These are phyloP conservation scores for Candida endomychidarum DNA, from an alignment of 805 yeast genomes.

Conservation along the genomic window DNA sequence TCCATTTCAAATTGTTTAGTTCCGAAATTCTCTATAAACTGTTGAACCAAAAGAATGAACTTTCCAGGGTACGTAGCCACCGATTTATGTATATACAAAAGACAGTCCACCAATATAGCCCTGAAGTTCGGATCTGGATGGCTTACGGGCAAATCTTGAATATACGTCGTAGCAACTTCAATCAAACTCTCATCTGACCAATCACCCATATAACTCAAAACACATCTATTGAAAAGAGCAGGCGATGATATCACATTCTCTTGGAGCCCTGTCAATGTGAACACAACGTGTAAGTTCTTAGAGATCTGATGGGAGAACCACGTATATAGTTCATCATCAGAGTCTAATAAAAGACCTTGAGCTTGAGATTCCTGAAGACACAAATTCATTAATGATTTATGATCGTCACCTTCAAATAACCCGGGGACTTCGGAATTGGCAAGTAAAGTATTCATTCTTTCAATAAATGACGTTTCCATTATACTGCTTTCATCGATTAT, in stretches of 20 bases:
- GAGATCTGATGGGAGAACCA: constrained; percentile 77
- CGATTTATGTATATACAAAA: constrained; percentile 47
- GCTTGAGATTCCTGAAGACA: constrained; percentile 58
- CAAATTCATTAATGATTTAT: constrained; percentile 46
- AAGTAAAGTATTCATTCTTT: constrained; percentile 87
- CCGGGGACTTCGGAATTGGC: constrained; percentile 95
- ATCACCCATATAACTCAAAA: constrained; percentile 82
- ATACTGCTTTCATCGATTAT: constrained; percentile 80
- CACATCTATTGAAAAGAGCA: constrained; percentile 87
- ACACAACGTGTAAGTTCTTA: constrained; percentile 75
- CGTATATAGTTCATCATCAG: constrained; percentile 63
- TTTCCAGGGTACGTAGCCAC: constrained; percentile 9
- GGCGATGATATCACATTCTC: constrained; percentile 65
- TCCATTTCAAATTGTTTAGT: constrained; percentile 51
- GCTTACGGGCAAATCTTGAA: constrained; percentile 48
- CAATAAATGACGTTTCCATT: constrained; percentile 74
- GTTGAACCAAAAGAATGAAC: constrained; percentile 9
- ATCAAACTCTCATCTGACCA: constrained; percentile 59
- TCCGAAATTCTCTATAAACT: constrained; percentile 43
- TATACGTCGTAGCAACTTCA: constrained; percentile 48
- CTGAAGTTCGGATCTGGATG: constrained; percentile 43
- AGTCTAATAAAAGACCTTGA: constrained; percentile 63
- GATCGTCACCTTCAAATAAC: constrained; percentile 75
- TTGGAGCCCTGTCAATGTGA: constrained; percentile 58
- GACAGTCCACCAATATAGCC: constrained; percentile 47